Evolutionary conservation across 2,329 filamentous ascomycete species (phyloP).

Genomic region (Phoma sp.): DNA sequence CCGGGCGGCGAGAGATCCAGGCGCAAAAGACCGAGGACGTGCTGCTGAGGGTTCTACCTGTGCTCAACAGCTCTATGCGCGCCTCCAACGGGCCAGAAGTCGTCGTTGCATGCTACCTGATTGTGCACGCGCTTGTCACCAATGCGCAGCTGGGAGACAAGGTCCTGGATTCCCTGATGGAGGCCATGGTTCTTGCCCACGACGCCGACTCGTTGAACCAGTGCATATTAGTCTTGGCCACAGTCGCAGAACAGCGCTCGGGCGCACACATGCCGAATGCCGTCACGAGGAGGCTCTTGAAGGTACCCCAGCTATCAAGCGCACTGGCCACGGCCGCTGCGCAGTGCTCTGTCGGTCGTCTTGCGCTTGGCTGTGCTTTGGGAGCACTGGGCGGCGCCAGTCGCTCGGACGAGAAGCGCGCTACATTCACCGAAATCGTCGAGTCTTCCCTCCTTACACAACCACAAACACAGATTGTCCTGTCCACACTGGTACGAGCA

Average conservation of each 20-base stretch:
- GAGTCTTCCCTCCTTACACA: slow-evolving; percentile 67
- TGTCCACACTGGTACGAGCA: slow-evolving; percentile 70
- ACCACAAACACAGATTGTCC: slow-evolving; percentile 68
- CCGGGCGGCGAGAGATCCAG: slow-evolving; percentile 78
- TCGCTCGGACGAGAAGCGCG: slow-evolving; percentile 27
- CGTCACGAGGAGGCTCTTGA: slow-evolving; percentile 73
- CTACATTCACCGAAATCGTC: slow-evolving; percentile 67
- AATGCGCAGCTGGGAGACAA: slow-evolving; percentile 82
- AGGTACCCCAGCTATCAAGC: slow-evolving; percentile 66
- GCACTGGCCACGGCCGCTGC: slow-evolving; percentile 68
- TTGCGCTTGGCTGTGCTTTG: slow-evolving; percentile 76
- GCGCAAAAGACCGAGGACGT: slow-evolving; percentile 80
- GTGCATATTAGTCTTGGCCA: slow-evolving; percentile 79
- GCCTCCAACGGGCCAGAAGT: slow-evolving; percentile 79
- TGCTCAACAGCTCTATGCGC: slow-evolving; percentile 79
- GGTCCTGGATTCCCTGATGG: slow-evolving; percentile 86
- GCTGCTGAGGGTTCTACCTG: slow-evolving; percentile 71
- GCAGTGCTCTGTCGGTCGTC: slow-evolving; percentile 72
- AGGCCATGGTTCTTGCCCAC: slow-evolving; percentile 82
- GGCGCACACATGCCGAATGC: slow-evolving; percentile 72
- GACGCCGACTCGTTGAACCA: slow-evolving; percentile 74
- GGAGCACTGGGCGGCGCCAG: slow-evolving; percentile 29
- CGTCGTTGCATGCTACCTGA: slow-evolving; percentile 89
- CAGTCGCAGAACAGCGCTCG: slow-evolving; percentile 81
- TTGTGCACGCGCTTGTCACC: slow-evolving; percentile 82